These are phyloP conservation scores for Leishmania tarentolae DNA, from an alignment of 208 protist species.

Conservation along the genomic window DNA sequence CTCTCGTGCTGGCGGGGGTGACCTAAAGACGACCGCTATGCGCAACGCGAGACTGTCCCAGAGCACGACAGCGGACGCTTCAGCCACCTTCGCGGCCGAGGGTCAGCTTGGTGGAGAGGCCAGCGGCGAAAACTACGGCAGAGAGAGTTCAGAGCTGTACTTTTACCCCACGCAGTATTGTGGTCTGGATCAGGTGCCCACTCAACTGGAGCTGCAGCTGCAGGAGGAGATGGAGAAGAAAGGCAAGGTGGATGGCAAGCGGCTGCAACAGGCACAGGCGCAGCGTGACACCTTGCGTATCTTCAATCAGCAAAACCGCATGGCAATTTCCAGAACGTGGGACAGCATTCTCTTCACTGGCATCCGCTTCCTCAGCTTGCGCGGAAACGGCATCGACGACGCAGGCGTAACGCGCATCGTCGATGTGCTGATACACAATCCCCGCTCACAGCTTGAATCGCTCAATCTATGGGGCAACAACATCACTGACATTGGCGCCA, in stretches of 20 bases:
- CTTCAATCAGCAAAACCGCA: conserved; percentile 66
- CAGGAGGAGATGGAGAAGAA: conserved; percentile 82
- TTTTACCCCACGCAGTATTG: conserved; percentile 75
- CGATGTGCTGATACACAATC: conserved; percentile 48
- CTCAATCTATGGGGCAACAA: conserved; percentile 90
- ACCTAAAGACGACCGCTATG: background rate
- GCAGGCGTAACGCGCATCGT: conserved; percentile 45
- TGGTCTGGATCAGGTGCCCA: conserved; percentile 60
- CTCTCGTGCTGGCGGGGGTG: background rate
- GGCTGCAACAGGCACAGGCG: conserved; percentile 69
- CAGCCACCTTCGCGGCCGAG: background rate
- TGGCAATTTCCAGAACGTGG: conserved; percentile 72
- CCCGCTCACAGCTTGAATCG: conserved; percentile 68
- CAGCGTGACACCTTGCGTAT: conserved; percentile 65
- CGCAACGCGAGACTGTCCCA: background rate
- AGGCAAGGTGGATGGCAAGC: conserved; percentile 83
- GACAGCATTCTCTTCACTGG: conserved; percentile 73
- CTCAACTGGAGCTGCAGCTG: conserved; percentile 66
- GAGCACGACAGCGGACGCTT: background rate
- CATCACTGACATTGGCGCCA: conserved; percentile 75
- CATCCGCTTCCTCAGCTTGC: conserved; percentile 75
- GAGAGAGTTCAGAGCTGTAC: conserved; percentile 36
- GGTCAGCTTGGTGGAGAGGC: background rate
- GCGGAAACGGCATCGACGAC: conserved; percentile 85
- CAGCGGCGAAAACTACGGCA: conserved; percentile 6